Evolutionary conservation across 257 asterid species (phyloP).

Genomic region (Cordia subcordata): DNA sequence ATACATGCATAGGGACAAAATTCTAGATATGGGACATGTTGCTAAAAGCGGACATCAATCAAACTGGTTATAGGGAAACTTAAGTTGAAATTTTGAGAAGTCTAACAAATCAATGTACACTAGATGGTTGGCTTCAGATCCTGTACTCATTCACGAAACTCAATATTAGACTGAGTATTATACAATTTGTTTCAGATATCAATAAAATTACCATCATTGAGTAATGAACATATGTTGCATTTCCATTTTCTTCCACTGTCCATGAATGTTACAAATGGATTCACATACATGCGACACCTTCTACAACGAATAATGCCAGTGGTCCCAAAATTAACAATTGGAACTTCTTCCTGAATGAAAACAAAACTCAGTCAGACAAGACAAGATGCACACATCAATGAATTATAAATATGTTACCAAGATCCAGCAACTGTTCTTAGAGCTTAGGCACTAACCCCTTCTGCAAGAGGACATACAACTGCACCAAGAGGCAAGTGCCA

Average conservation of each 20-base stretch:
- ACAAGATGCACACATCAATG: slow-evolving; percentile 2
- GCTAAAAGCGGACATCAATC: too few species aligned
- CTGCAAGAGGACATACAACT: slow-evolving; percentile 94
- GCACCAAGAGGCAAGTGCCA: slow-evolving; percentile 98
- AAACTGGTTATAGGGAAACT: too few species aligned
- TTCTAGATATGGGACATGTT: too few species aligned
- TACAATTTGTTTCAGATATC: neutral
- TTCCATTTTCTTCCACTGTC: slow-evolving; percentile 93
- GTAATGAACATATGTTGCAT: slow-evolving; percentile 78
- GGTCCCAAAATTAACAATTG: slow-evolving; percentile 71
- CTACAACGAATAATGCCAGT: slow-evolving; percentile 84
- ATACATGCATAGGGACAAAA: too few species aligned
- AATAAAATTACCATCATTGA: slow-evolving; percentile 65
- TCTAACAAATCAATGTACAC: too few species aligned
- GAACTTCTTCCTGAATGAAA: slow-evolving; percentile 81
- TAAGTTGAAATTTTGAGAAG: too few species aligned
- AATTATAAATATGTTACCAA: neutral
- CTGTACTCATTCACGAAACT: neutral
- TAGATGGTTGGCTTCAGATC: too few species aligned
- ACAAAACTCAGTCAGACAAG: slow-evolving; percentile 15
- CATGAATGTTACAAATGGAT: slow-evolving; percentile 69
- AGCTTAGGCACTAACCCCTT: slow-evolving; percentile 61
- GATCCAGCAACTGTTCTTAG: neutral
- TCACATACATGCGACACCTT: slow-evolving; percentile 88
- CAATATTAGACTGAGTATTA: neutral